These are phyloP conservation scores for Phialophora verrucosa DNA, from an alignment of 2,329 filamentous ascomycete species.

Conservation along the genomic window DNA sequence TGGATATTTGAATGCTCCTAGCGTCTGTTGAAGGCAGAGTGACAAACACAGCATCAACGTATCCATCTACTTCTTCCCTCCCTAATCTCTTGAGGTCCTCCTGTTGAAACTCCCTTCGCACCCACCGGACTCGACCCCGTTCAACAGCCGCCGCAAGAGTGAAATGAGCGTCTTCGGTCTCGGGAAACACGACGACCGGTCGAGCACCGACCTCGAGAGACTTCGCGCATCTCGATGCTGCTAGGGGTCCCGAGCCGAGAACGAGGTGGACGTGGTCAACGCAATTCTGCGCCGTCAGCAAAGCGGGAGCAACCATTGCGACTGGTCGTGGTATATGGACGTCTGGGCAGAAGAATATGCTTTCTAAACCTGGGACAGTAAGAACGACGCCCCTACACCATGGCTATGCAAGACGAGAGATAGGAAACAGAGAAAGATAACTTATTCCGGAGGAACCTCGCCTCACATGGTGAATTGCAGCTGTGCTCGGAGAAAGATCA, in stretches of 20 bases:
- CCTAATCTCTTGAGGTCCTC: conserved; percentile 76
- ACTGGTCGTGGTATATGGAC: neutral
- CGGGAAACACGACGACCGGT: conserved; percentile 78
- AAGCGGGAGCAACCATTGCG: conserved; percentile 33
- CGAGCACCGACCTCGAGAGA: conserved; percentile 81
- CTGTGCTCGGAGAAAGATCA: conserved; percentile 24
- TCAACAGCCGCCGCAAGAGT: conserved; percentile 56
- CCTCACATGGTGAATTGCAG: conserved; percentile 8
- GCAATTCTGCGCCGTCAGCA: conserved; percentile 50
- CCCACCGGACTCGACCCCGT: conserved; percentile 50
- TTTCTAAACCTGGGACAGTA: conserved; percentile 1
- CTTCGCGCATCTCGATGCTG: conserved; percentile 79
- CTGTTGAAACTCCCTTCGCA: conserved; percentile 66
- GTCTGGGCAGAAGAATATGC: neutral
- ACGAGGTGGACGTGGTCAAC: conserved; percentile 70
- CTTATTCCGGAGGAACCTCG: conserved; percentile 13
- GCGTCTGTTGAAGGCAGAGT: conserved; percentile 63
- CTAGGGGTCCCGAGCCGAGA: conserved; percentile 83
- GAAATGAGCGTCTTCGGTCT: conserved; percentile 65
- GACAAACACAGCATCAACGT: conserved; percentile 93
- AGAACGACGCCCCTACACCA: conserved; percentile 28
- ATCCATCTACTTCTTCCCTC: conserved; percentile 73
- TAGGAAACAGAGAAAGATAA: conserved; percentile 25
- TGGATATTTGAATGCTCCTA: conserved; percentile 68
- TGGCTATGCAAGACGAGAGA: conserved; percentile 25